Evolutionary conservation across 495 filamentous ascomycete species (phyloP), one percentile per base, ranked within the genome.

Genomic region (Schizothecium vesticola): DNA sequence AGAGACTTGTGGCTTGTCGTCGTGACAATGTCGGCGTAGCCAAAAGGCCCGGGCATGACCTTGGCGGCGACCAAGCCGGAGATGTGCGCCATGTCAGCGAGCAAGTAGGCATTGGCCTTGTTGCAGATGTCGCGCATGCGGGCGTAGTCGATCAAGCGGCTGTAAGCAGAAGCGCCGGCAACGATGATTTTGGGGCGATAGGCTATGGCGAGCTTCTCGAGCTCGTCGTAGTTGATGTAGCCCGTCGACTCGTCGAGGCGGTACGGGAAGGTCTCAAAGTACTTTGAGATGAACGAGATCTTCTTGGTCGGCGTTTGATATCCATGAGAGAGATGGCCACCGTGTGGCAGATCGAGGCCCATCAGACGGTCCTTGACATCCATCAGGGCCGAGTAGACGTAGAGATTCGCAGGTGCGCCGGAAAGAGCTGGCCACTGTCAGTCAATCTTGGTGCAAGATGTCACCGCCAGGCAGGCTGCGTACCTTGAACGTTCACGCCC

Each of bases 1-100:
- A 99, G 85, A 51, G 92, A 96, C 82, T 99, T 99, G 86, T 99
- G 95, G 56, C 91, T 96, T 56, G 95, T 99, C n/a, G 95, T 99
- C 55, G 95, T 98, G 67, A 99, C 96, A 60, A 99, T 88, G 75
- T 99, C 95, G 58, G 92, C 91, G 81, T 92, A 86, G 56, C 80
- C 81, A 78, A 99, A 99, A n/a, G 95, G 95, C 56, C 89, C 89
- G 13, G 91, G 91, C 66, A 97, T 86, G 33, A 97, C 96, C 71
- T 90, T 90, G 59, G 92, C 96, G 16, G 95, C 96, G 43, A 99
- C 88, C 57, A 98, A 83, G 66, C 95, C 95, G 23, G 93, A 97
- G 70, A 99, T 96, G 73, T 99, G 95, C n/a, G 95, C 95, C 89
- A 99, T 98, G 75, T 99, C 95, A 66, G 91, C 88, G 68, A 98